Evolutionary conservation across 495 filamentous ascomycete species (phyloP), one percentile per base, ranked within the genome.

Genomic region (Aspergillus affinis): DNA sequence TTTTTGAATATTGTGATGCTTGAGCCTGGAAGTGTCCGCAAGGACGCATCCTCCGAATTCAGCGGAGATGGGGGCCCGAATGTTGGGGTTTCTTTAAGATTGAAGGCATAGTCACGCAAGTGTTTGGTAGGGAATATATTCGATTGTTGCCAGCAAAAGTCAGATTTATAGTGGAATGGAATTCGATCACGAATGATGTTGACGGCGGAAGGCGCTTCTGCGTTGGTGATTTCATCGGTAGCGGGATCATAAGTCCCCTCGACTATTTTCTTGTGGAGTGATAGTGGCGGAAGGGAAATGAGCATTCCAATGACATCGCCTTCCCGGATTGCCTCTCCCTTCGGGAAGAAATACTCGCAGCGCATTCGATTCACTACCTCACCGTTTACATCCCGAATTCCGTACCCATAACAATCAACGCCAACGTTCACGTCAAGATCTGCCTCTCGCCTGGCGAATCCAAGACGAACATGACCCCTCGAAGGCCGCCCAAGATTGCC

Each of bases 321-420:
- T 72, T 94, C 91, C 55, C 73, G 71, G 55, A 87, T 82, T 51
- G 85, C 82, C 71, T 92, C 86, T 36, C 86, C 85, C 45, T 85
- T 77, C 0, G 88, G 88, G 64, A 91, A 91, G 73, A 96, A 94
- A 65, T 91, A 88, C 63, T 90, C 89, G 13, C 93, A 92, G 32
- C 94, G 87, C 58, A 93, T 97, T 77, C 93, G 90, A 74, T 95
- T 92, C 21, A 97, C 88, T 51, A 94, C 93, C 68, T 98, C 91
- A 10, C 93, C 93, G 13, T 86, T 82, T 13, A 91, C 86, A 67
- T 98, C 95, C 20, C 93, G 87, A 56, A 99, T 82, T 19, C 90
- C 95, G 70, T 99, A 99, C 50, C 92, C 94, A 72, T 98, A 98
- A 36, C 90, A 92, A 71, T 99, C 94, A 64, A 93, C 96, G 0